Base-by-base conservation (phyloP, 139 green algal genomes). In the Chlamydomonas incerta region DNA sequence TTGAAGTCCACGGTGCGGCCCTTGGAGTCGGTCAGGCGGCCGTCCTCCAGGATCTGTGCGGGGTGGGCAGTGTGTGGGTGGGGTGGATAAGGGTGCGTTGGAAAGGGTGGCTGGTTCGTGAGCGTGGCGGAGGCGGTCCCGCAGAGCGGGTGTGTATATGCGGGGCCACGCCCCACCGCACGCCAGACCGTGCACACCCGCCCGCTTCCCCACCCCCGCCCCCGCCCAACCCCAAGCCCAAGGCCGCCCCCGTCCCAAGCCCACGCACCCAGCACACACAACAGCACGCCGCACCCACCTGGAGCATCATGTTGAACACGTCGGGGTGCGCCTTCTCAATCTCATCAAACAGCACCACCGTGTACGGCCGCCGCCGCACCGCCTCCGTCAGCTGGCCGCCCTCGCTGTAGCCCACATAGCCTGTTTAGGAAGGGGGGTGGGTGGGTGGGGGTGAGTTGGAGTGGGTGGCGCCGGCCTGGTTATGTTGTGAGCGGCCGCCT, bases 251-350 rank as follows among this genome's bases (percentile, higher is more conserved):
- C 20, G 17, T 26, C 26, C 26, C 20, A 14, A 65, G 17, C 17
- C 57, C 20, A 4, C 57, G 15, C 57, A 4, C 57, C 17, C 57
- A 26, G 3, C 57, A 26, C 57, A 21, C 11, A 65, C 15, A 65
- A 3, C 14, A 8, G 17, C n/a, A n/a, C n/a, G n/a, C n/a, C n/a
- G 6, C 41, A 50, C 91, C 29, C 66, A 96, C 93, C 94, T 98
- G 96, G 82, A 99, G 96, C 97, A 99, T 99, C 96, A 99, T 99
- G 95, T 99, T 99, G 95, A 99, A 99, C 55, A 99, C 98, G 77
- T 99, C 98, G 24, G 98, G 98, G 91, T 99, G 98, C 28, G 98
- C 98, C 95, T 99, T 99, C 92, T 99, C 98, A 87, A 99, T 98
- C 95, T 99, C 98, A 95, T 99, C 98, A 89, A 99, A 99, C 76